Percentiles rank a stretch among this genome's conserved stretches.
These are phyloP conservation scores for Cryptosporidium xiaoi DNA, from an alignment of 169 alveolate species.

Conservation along the genomic window DNA sequence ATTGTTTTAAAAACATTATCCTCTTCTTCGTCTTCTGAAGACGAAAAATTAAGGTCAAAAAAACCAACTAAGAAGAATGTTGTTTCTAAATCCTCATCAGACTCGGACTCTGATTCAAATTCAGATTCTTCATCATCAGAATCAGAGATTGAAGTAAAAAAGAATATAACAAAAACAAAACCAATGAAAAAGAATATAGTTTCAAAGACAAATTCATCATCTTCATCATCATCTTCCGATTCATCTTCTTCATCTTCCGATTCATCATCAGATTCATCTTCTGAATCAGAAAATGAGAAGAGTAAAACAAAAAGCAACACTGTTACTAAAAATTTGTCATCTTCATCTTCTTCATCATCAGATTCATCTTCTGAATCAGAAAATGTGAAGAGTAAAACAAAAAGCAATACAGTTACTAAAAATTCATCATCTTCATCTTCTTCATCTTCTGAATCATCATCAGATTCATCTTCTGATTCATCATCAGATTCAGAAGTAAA, in stretches of 20 bases:
- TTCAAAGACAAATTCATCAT: not conserved
- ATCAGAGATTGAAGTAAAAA: not conserved
- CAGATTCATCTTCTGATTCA: slow-evolving; percentile 32
- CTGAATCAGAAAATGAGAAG: slow-evolving; percentile 43
- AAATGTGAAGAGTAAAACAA: not conserved
- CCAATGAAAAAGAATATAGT: not conserved
- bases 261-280: not conserved
- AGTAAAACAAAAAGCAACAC: slow-evolving; percentile 18
- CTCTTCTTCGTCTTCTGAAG: slow-evolving; percentile 8
- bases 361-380: slow-evolving; percentile 9
- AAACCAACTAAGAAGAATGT: not conserved
- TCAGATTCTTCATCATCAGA: slow-evolving; percentile 26
- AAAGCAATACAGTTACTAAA: not conserved
- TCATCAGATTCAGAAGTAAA: slow-evolving; percentile 38
- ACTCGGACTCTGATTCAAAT: not conserved
- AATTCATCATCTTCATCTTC: not conserved
- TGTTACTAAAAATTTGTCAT: not conserved
- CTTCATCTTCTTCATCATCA: slow-evolving; percentile 20
- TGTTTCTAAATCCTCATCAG: not conserved
- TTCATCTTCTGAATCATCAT: slow-evolving; percentile 38
- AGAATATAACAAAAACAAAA: not conserved
- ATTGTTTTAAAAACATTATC: no score
- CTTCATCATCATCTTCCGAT: not conserved
- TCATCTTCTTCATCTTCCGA: slow-evolving; percentile 9
- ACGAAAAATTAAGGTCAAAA: not conserved